Percentiles rank a stretch among this genome's conserved stretches.
phyloP scores from a whole-genome alignment of 2,329 filamentous ascomycete genomes.

The Leptographium procerum region DNA sequence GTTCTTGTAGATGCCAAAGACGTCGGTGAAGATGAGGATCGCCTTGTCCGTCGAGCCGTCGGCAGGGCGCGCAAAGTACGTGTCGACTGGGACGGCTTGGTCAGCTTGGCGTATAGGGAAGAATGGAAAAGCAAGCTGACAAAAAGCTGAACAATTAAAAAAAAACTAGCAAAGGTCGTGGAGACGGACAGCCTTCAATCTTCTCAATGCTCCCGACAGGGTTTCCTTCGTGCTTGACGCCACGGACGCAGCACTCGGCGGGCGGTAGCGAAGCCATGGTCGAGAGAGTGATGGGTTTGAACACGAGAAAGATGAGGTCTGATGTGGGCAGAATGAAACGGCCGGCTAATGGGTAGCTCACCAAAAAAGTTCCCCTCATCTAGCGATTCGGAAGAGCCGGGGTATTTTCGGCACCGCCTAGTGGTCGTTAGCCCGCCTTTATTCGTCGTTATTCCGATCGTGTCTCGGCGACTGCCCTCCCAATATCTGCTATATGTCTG shows the following conservation, averaged over 20 bases:
- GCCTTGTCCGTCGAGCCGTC: constrained; percentile 28
- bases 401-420: no score
- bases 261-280: constrained; percentile 43
- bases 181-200: neutral
- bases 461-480: no score
- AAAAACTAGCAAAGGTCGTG: no score
- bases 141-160: no score
- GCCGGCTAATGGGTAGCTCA: no score
- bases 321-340: neutral
- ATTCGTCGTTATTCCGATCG: no score
- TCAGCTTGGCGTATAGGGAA: neutral
- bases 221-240: constrained; percentile 42
- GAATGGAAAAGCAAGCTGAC: no score
- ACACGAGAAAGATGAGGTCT: neutral
- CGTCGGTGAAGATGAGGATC: constrained; percentile 34
- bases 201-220: neutral
- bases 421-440: no score
- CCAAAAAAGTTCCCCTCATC: no score
- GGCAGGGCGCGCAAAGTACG: constrained; percentile 38
- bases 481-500: no score
- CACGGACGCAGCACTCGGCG: constrained; percentile 39
- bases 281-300: neutral
- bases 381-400: no score
- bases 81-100: constrained; percentile 21
- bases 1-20: constrained; percentile 43